Percentiles rank a stretch among this genome's conserved stretches.
phyloP scores from a whole-genome alignment of 2,329 filamentous ascomycete species.

The Elsinoe ampelina region DNA sequence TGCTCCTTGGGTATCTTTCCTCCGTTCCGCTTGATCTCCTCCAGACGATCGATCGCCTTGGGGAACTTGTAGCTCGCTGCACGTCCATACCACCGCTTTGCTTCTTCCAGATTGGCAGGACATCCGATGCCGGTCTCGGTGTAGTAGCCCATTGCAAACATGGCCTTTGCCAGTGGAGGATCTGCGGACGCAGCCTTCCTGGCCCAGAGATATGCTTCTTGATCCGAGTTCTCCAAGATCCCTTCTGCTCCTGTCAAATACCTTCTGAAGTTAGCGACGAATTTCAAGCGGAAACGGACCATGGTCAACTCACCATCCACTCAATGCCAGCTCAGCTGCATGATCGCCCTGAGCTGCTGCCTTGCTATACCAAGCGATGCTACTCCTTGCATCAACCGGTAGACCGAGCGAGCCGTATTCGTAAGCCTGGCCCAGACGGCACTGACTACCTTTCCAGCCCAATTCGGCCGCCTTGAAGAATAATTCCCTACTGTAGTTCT shows the following conservation, averaged over 20 bases:
- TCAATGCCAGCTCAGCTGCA: slow-evolving; percentile 61
- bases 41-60: slow-evolving; percentile 83
- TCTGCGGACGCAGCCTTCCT: slow-evolving; percentile 83
- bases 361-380: slow-evolving; percentile 88
- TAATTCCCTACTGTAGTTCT: slow-evolving; percentile 68
- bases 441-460: slow-evolving; percentile 93
- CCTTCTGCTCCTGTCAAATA: slow-evolving; percentile 87
- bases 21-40: slow-evolving; percentile 78
- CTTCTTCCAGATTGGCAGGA: slow-evolving; percentile 79
- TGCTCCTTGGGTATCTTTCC: slow-evolving; percentile 38
- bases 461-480: slow-evolving; percentile 79
- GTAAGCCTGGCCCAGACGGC: slow-evolving; percentile 74
- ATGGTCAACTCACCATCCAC: slow-evolving; percentile 29
- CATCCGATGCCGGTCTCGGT: slow-evolving; percentile 91
- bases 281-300: not conserved
- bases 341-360: slow-evolving; percentile 91
- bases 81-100: slow-evolving; percentile 96
- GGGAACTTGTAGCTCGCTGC: slow-evolving; percentile 96
- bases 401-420: slow-evolving; percentile 83
- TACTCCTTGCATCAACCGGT: slow-evolving; percentile 70
- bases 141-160: slow-evolving; percentile 98
- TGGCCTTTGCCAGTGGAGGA: slow-evolving; percentile 67
- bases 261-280: slow-evolving; percentile 44
- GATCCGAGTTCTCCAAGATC: slow-evolving; percentile 83
- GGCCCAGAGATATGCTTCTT: slow-evolving; percentile 94